Percentiles rank a stretch among this genome's conserved stretches.
Conservation (phyloP, 495 filamentous ascomycete species). For the Penicillium cinerascens region DNA sequence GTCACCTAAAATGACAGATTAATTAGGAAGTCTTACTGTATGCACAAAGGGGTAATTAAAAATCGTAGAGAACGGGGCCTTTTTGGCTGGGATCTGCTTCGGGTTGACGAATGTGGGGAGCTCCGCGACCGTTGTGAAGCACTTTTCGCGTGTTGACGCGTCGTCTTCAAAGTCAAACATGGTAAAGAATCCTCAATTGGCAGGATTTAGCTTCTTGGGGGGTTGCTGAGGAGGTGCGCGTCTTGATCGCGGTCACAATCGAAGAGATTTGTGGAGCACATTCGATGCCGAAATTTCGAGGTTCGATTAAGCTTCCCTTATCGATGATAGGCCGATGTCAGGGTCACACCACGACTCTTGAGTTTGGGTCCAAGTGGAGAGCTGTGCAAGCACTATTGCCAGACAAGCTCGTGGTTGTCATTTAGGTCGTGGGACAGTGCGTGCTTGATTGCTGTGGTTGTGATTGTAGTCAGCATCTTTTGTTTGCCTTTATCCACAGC, state of each 20-base stretch:
- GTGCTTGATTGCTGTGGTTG: background rate
- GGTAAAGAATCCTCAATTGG: background rate
- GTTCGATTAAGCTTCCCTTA: slow-evolving; percentile 30
- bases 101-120: slow-evolving; percentile 64
- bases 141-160: slow-evolving; percentile 62
- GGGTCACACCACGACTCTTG: slow-evolving; percentile 2
- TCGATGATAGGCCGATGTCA: slow-evolving; percentile 17
- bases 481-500: no score
- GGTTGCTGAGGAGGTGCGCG: background rate
- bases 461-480: background rate
- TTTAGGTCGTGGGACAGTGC: background rate
- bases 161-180: slow-evolving; percentile 60
- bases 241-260: background rate
- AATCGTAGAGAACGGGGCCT: slow-evolving; percentile 70
- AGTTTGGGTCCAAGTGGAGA: background rate
- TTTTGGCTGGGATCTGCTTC: slow-evolving; percentile 66
- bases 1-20: background rate
- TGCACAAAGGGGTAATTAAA: slow-evolving; percentile 69
- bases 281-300: slow-evolving; percentile 12
- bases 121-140: slow-evolving; percentile 63
- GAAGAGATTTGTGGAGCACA: slow-evolving; percentile 2
- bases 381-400: background rate
- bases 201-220: background rate
- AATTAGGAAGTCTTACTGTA: slow-evolving; percentile 48
- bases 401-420: background rate